Evolutionary conservation across 257 asterid species (phyloP).

Genomic region (Anisodus tanguticus): DNA sequence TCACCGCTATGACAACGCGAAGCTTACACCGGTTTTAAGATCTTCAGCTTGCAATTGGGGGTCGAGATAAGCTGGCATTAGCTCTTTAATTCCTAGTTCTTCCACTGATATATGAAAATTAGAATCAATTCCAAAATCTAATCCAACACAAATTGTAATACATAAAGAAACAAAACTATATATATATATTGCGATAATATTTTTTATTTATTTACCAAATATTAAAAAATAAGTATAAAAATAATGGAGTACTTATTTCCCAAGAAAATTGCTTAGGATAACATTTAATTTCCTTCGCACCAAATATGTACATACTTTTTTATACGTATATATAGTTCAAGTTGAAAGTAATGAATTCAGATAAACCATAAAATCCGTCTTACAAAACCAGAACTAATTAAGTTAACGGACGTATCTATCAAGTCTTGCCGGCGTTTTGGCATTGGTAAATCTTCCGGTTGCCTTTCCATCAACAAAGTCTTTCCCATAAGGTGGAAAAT

Average conservation of each 20-base stretch:
- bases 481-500: conserved; percentile 64
- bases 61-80: conserved; percentile 62
- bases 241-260: no score
- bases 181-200: no score
- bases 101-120: conserved; percentile 43
- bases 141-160: not conserved
- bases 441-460: conserved; percentile 67
- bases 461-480: conserved; percentile 64
- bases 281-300: no score
- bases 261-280: no score
- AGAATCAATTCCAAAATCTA: not conserved
- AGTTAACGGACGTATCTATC: no score
- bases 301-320: no score
- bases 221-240: no score
- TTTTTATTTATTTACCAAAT: no score
- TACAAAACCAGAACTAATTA: no score
- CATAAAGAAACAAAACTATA: not conserved
- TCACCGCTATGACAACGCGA: conserved; percentile 55
- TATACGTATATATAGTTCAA: no score
- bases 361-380: no score
- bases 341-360: no score
- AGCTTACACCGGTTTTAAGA: conserved; percentile 72
- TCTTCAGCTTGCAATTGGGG: conserved; percentile 54
- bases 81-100: conserved; percentile 57
- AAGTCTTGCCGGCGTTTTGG: not conserved